These are phyloP conservation scores for Sugiyamaella americana DNA, from an alignment of 805 yeast genomes.

Conservation along the genomic window DNA sequence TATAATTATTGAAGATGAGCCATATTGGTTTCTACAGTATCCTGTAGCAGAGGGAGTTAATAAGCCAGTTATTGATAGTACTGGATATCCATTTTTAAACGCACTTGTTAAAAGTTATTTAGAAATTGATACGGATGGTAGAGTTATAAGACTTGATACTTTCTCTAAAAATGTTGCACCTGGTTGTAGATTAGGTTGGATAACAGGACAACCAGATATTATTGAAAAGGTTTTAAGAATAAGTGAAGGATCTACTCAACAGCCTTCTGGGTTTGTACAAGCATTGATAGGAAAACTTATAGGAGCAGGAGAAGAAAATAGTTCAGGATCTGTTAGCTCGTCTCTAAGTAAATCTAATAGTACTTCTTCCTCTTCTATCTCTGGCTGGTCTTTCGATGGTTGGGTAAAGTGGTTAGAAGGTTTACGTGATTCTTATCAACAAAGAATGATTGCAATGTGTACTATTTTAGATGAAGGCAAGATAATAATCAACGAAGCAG, in stretches of 20 bases:
- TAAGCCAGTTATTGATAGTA: constrained; percentile 29
- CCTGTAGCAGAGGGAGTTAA: constrained; percentile 40
- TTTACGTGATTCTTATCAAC: constrained; percentile 64
- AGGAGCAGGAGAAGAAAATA: constrained; percentile 60
- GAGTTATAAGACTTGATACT: constrained; percentile 84
- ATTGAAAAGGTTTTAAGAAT: constrained; percentile 61
- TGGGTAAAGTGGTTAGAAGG: constrained; percentile 84
- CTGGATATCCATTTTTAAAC: constrained; percentile 46
- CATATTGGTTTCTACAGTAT: constrained; percentile 95
- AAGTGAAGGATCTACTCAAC: constrained; percentile 75
- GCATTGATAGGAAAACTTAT: constrained; percentile 62
- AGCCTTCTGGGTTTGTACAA: constrained; percentile 80
- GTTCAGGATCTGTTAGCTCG: neutral
- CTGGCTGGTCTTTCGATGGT: constrained; percentile 13
- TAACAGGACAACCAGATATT: constrained; percentile 63
- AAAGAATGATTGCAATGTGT: constrained; percentile 78
- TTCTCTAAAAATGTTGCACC: constrained; percentile 91
- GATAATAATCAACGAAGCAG: constrained; percentile 23
- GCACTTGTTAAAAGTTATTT: constrained; percentile 71
- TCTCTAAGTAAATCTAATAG: neutral
- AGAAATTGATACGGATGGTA: constrained; percentile 79
- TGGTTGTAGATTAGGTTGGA: constrained; percentile 87
- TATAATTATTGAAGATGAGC: constrained; percentile 89
- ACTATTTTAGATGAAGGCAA: constrained; percentile 55
- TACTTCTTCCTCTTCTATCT: neutral